Conservation (phyloP, 202 grass and related monocot genomes). For the Schoenoplectus tabernaemontani region DNA sequence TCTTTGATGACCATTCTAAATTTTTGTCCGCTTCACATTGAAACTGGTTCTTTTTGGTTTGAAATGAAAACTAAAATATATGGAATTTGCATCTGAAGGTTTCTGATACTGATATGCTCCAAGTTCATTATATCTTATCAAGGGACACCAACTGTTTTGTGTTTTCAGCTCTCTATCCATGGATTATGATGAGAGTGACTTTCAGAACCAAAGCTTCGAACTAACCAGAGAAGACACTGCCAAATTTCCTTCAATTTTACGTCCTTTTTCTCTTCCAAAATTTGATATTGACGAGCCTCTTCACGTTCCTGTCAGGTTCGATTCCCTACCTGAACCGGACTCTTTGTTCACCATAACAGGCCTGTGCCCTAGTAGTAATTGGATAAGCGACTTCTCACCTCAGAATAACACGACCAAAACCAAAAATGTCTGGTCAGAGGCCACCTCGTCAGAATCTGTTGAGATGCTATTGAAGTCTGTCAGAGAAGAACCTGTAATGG, state of each 20-base stretch:
- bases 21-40: slow-evolving; percentile 20
- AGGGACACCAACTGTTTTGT: slow-evolving; percentile 1
- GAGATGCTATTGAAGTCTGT: slow-evolving; percentile 90
- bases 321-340: slow-evolving; percentile 63
- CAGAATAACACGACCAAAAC: slow-evolving; percentile 46
- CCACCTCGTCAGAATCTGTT: slow-evolving; percentile 79
- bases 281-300: slow-evolving; percentile 86
- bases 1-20: slow-evolving; percentile 7
- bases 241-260: slow-evolving; percentile 64
- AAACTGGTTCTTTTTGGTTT: background rate
- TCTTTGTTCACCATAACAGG: slow-evolving; percentile 60
- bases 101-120: background rate
- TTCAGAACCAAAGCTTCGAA: slow-evolving; percentile 81
- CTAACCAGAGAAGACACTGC: slow-evolving; percentile 55
- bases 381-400: slow-evolving; percentile 81
- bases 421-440: slow-evolving; percentile 89
- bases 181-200: slow-evolving; percentile 92
- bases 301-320: slow-evolving; percentile 66
- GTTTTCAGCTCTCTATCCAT: slow-evolving; percentile 69
- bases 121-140: background rate
- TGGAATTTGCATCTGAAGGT: background rate
- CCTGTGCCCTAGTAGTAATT: slow-evolving; percentile 43
- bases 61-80: background rate
- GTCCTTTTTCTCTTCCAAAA: slow-evolving; percentile 63
- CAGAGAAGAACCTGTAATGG: slow-evolving; percentile 51